Evolutionary conservation across 495 filamentous ascomycete genomes (phyloP).

Genomic region (Amniculicola lignicola): DNA sequence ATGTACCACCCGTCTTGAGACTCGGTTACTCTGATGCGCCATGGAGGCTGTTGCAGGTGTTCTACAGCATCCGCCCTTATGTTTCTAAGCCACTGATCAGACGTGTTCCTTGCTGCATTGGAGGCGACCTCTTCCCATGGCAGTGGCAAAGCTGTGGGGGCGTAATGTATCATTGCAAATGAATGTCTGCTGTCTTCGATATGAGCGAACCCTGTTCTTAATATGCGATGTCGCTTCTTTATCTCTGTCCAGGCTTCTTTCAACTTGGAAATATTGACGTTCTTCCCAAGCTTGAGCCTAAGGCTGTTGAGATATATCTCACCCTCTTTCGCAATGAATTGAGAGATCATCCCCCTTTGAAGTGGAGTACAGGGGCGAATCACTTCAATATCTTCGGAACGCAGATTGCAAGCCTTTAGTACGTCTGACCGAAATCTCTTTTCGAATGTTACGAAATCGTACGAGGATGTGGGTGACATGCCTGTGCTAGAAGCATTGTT

Average conservation of each 20-base stretch:
- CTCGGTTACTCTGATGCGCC: conserved; percentile 46
- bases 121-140: conserved; percentile 46
- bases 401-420: conserved; percentile 8
- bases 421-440: conserved; percentile 38
- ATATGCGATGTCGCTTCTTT: conserved; percentile 36
- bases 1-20: conserved; percentile 34
- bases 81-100: conserved; percentile 21
- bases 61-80: conserved; percentile 18
- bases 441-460: conserved; percentile 47
- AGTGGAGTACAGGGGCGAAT: conserved; percentile 63
- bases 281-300: conserved; percentile 43
- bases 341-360: conserved; percentile 58
- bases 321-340: conserved; percentile 41
- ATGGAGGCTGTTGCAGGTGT: conserved; percentile 48
- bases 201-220: conserved; percentile 42
- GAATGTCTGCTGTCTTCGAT: conserved; percentile 42
- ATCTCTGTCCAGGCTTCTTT: conserved; percentile 35
- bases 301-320: conserved; percentile 61
- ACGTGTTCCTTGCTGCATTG: conserved; percentile 7
- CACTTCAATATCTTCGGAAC: conserved; percentile 38
- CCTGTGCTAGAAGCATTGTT: background rate
- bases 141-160: conserved; percentile 31
- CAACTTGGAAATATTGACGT: conserved; percentile 10
- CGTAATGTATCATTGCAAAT: conserved; percentile 67
- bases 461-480: background rate